Base-by-base conservation (phyloP, 352 stramenopile genomes). In the Globisporangium sylvaticum region DNA sequence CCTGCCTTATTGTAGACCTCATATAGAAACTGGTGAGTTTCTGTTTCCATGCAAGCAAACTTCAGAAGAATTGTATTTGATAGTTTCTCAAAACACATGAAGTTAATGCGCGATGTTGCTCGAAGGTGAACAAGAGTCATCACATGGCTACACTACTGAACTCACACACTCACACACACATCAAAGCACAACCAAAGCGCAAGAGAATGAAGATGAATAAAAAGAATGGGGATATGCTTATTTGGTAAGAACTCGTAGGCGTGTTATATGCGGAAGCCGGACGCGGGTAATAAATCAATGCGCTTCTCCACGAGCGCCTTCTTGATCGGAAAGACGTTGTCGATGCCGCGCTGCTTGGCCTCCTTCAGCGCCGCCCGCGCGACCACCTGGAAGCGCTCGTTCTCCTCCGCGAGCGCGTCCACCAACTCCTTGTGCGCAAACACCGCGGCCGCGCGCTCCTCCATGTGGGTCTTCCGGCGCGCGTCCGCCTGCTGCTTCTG, bases 401-500 rank as follows among this genome's bases (percentile, higher is more conserved):
- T 69, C 48, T 91, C 84, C 8, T 72, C 75, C 2, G 77, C 64
- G 7, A 90, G 67, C 24, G 67, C 64, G 8, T 61, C 53, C n/a
- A 74, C 74, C 15, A 81, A 68, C 5, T 77, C 72, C 22, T 71
- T 48, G 29, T 87, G 71, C 10, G 67, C 69, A 9, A 80, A 62
- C 18, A 88, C 59, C 34, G 62, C 59, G 10, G 71, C 67, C 1
- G 68, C 62, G 24, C 80, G 81, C 27, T 83, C 77, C 46, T 89
- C 74, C 67, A 70, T 69, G 6, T 77, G 68, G 27, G 69, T 80
- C 32, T 87, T 81, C 12, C 79, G 79, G 39, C 87, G 80, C 24
- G 85, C 83, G 57, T 94, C 81, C 14, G 84, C 82, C 56, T 94
- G 85, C 48, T 92, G 81, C 66, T 91, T 92, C 55, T 93, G 84